A percentile compares a stretch with the other conserved stretches of the same genome.
These are phyloP conservation scores for Huiozyma sinensis DNA, from an alignment of 805 yeast genomes.

Conservation along the genomic window DNA sequence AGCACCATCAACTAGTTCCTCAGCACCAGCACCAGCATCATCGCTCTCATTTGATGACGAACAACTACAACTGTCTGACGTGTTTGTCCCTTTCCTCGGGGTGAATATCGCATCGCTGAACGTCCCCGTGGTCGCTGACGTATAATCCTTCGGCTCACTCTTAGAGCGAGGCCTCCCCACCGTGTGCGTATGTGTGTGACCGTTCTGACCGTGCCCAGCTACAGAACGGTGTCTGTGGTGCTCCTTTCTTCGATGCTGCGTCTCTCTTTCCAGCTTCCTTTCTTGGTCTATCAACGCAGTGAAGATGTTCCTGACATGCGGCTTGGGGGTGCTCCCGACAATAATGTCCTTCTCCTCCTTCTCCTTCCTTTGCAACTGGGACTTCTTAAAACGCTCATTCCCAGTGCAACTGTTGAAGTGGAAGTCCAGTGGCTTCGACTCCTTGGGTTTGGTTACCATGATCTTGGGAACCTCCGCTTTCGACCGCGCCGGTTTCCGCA, in stretches of 20 bases:
- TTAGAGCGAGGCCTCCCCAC: not conserved
- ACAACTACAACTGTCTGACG: not conserved
- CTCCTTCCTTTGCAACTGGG: too few relatives aligned
- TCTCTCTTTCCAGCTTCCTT: not conserved
- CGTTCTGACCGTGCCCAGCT: constrained; percentile 1
- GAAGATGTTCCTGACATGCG: constrained; percentile 1
- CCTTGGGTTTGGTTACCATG: not conserved
- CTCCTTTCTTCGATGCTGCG: not conserved
- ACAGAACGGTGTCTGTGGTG: not conserved
- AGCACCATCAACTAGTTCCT: not conserved
- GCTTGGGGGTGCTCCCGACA: too few relatives aligned
- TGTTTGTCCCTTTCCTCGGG: not conserved
- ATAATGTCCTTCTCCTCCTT: too few relatives aligned
- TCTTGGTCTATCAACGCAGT: constrained; percentile 3
- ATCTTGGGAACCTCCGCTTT: not conserved
- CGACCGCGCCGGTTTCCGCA: too few relatives aligned
- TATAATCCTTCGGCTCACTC: constrained; percentile 11
- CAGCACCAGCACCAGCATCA: not conserved
- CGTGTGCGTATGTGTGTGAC: not conserved
- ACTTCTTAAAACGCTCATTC: too few relatives aligned
- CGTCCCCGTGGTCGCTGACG: constrained; percentile 22
- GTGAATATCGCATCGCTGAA: constrained; percentile 21
- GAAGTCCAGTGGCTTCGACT: not conserved
- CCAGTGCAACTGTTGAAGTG: too few relatives aligned
- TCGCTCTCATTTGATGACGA: not conserved